A percentile compares a stretch with the other conserved stretches of the same genome.
Conservation (phyloP, 768 basidiomycete species). For the Termitomyces sp. region DNA sequence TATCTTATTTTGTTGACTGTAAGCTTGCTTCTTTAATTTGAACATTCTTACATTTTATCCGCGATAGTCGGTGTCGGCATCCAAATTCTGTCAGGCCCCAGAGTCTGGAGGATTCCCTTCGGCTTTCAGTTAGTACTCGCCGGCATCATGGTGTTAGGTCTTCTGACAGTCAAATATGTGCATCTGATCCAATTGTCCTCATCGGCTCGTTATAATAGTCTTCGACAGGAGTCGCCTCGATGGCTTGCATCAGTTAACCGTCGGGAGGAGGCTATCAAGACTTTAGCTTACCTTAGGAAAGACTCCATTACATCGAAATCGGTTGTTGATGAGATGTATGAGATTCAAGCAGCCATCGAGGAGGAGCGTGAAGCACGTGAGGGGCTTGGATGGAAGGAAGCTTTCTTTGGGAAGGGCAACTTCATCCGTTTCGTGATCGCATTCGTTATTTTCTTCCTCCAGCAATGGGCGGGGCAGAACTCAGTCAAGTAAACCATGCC, state of each 20-base stretch:
- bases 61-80: constrained; percentile 55
- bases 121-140: constrained; percentile 80
- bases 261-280: constrained; percentile 47
- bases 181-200: constrained; percentile 6
- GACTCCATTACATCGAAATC: constrained; percentile 36
- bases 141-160: constrained; percentile 65
- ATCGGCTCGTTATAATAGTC: not conserved
- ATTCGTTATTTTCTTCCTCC: constrained; percentile 72
- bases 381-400: constrained; percentile 65
- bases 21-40: constrained; percentile 20
- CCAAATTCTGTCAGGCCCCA: constrained; percentile 42
- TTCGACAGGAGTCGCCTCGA: constrained; percentile 65
- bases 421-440: constrained; percentile 81
- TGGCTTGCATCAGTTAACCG: constrained; percentile 69
- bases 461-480: constrained; percentile 87
- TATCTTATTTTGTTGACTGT: constrained; percentile 83
- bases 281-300: constrained; percentile 65
- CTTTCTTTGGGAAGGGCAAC: constrained; percentile 82
- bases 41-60: not conserved
- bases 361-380: constrained; percentile 67
- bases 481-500: constrained; percentile 51
- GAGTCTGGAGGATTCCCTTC: constrained; percentile 71
- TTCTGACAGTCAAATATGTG: constrained; percentile 58
- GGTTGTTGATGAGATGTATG: constrained; percentile 62
- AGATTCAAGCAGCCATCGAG: constrained; percentile 76